Evolutionary conservation across 352 stramenopile genomes (phyloP).

Genomic region (Phytophthora cajani): DNA sequence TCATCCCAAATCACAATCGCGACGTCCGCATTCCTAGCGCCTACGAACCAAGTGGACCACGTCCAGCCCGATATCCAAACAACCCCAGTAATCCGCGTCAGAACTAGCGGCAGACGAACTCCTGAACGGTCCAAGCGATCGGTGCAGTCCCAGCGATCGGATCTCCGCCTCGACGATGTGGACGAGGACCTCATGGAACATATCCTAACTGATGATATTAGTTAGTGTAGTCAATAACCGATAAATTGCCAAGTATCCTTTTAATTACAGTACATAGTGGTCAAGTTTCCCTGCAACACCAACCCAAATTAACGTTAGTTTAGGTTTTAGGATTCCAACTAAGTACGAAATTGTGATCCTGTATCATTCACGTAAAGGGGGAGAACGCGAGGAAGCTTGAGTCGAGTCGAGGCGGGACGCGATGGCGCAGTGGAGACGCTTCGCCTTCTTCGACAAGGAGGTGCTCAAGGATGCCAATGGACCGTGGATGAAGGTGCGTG

Average conservation of each 20-base stretch:
- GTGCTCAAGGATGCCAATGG: slow-evolving; percentile 84
- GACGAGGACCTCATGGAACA: slow-evolving; percentile 77
- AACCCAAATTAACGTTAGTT: slow-evolving; percentile 3
- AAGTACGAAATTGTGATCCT: slow-evolving; percentile 22
- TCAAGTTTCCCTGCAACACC: neutral
- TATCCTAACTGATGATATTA: slow-evolving; percentile 45
- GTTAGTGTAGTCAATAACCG: slow-evolving; percentile 6
- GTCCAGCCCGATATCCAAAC: slow-evolving; percentile 17
- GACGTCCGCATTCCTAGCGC: slow-evolving; percentile 13
- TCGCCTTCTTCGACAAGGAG: slow-evolving; percentile 91
- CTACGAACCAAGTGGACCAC: slow-evolving; percentile 22
- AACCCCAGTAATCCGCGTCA: slow-evolving; percentile 26
- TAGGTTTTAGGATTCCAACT: neutral
- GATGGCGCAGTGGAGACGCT: slow-evolving; percentile 90
- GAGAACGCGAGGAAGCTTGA: slow-evolving; percentile 24
- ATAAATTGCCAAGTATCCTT: slow-evolving; percentile 12
- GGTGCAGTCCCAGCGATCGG: slow-evolving; percentile 14
- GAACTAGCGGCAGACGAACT: slow-evolving; percentile 26
- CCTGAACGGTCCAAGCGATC: slow-evolving; percentile 16
- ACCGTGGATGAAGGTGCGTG: slow-evolving; percentile 82
- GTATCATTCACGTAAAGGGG: slow-evolving; percentile 29
- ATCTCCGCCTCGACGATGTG: slow-evolving; percentile 61
- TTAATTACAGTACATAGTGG: neutral
- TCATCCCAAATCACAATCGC: slow-evolving; percentile 18
- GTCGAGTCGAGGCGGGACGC: slow-evolving; percentile 8